These are phyloP conservation scores for Magnusiomyces sp. DNA, from an alignment of 1,139 yeast species.

Conservation along the genomic window DNA sequence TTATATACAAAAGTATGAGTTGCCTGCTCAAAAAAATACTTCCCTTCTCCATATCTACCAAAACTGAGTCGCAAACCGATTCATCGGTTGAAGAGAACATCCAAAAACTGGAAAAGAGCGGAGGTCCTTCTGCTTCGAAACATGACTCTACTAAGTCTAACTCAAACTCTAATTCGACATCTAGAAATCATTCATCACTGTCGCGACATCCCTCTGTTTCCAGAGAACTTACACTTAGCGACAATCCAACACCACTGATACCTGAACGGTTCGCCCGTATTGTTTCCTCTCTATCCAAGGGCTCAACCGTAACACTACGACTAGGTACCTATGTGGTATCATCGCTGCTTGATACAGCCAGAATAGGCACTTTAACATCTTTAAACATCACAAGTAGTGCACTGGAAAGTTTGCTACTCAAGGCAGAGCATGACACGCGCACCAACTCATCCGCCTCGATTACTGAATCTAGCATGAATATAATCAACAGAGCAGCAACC, in stretches of 20 bases:
- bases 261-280: constrained; percentile 25
- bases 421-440: constrained; percentile 27
- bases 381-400: constrained; percentile 27
- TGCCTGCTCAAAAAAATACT: not conserved
- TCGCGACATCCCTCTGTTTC: not conserved
- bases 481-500: constrained; percentile 24
- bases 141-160: not conserved
- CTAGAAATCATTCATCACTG: not conserved
- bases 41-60: not conserved
- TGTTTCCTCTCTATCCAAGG: constrained; percentile 25
- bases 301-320: constrained; percentile 26
- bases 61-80: too few species aligned
- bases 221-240: constrained; percentile 9
- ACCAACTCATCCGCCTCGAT: constrained; percentile 14
- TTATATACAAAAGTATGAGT: not conserved
- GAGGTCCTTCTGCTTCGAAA: too few species aligned
- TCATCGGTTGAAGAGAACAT: too few species aligned
- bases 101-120: too few species aligned
- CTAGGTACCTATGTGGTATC: constrained; percentile 25
- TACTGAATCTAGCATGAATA: constrained; percentile 19
- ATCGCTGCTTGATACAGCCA: constrained; percentile 24
- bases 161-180: not conserved
- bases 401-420: constrained; percentile 25
- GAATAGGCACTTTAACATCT: constrained; percentile 25
- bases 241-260: constrained; percentile 20